Conservation (phyloP, 1,139 yeast genomes). For the Tardiomyces depauwii region DNA sequence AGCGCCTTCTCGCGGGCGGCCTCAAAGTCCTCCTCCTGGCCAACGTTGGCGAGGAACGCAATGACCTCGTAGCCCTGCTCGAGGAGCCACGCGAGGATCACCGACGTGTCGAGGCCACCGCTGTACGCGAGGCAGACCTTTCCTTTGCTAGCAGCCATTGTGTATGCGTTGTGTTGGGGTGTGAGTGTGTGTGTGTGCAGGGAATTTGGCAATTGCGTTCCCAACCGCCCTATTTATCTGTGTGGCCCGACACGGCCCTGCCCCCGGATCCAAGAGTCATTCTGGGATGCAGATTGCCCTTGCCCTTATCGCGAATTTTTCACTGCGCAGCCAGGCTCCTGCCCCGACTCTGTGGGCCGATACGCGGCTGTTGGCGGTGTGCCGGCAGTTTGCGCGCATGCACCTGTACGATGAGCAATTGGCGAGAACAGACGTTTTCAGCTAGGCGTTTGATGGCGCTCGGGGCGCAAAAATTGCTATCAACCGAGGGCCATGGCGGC, state of each 20-base stretch:
- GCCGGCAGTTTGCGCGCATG: too few species aligned
- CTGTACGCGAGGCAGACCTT: conserved; percentile 98
- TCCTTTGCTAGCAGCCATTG: conserved; percentile 48
- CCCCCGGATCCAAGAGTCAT: background rate
- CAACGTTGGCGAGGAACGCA: conserved; percentile 95
- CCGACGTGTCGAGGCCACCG: conserved; percentile 97
- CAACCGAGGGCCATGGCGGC: too few species aligned
- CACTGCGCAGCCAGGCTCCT: background rate
- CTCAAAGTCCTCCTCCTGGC: conserved; percentile 97
- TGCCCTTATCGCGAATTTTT: background rate
- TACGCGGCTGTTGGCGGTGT: too few species aligned
- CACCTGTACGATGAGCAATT: too few species aligned
- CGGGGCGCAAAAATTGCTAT: too few species aligned
- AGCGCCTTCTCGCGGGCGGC: conserved; percentile 95
- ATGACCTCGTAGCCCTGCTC: conserved; percentile 97
- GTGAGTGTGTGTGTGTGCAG: background rate
- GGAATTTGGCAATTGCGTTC: conserved; percentile 1
- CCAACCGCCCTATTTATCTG: background rate
- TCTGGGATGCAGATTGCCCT: background rate
- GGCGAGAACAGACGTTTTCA: too few species aligned
- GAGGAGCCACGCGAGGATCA: conserved; percentile 93
- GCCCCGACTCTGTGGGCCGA: too few species aligned
- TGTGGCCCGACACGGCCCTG: background rate
- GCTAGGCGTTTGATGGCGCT: too few species aligned
- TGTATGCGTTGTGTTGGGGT: background rate